These are phyloP conservation scores for Daldinia vernicosa DNA, from an alignment of 495 filamentous ascomycete species.

Conservation along the genomic window DNA sequence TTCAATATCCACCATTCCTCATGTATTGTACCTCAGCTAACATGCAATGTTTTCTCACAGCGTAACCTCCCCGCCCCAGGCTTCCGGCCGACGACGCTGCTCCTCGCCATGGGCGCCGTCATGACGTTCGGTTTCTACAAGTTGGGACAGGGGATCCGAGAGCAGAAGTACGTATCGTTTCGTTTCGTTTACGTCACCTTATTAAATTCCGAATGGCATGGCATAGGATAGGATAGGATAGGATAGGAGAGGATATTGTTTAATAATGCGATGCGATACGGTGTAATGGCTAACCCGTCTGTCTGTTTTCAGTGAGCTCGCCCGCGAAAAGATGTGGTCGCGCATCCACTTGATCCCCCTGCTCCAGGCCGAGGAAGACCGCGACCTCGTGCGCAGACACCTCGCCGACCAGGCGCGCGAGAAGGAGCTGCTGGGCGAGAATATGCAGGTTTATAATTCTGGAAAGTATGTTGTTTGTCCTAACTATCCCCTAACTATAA, in stretches of 20 bases:
- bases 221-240: not conserved
- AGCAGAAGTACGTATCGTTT: slow-evolving; percentile 83
- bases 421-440: slow-evolving; percentile 84
- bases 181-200: too few species aligned
- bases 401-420: slow-evolving; percentile 88
- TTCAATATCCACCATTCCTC: too few species aligned
- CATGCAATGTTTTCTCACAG: slow-evolving; percentile 50
- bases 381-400: slow-evolving; percentile 86
- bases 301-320: slow-evolving; percentile 73
- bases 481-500: too few species aligned
- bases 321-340: slow-evolving; percentile 96
- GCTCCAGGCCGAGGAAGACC: slow-evolving; percentile 94
- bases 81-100: slow-evolving; percentile 81
- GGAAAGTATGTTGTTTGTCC: slow-evolving; percentile 82
- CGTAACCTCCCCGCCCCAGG: slow-evolving; percentile 93
- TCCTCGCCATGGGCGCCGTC: slow-evolving; percentile 74
- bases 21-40: not conserved
- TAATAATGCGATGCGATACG: too few species aligned
- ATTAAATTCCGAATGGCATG: slow-evolving; percentile 6
- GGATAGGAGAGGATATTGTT: too few species aligned
- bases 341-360: slow-evolving; percentile 91
- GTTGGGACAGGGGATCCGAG: slow-evolving; percentile 77
- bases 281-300: slow-evolving; percentile 26
- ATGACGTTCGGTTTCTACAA: slow-evolving; percentile 93
- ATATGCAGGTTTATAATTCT: slow-evolving; percentile 82